A percentile compares a stretch with the other conserved stretches of the same genome.
Conservation (phyloP, 2,329 filamentous ascomycete species). For the Sclerotinia subarctica region DNA sequence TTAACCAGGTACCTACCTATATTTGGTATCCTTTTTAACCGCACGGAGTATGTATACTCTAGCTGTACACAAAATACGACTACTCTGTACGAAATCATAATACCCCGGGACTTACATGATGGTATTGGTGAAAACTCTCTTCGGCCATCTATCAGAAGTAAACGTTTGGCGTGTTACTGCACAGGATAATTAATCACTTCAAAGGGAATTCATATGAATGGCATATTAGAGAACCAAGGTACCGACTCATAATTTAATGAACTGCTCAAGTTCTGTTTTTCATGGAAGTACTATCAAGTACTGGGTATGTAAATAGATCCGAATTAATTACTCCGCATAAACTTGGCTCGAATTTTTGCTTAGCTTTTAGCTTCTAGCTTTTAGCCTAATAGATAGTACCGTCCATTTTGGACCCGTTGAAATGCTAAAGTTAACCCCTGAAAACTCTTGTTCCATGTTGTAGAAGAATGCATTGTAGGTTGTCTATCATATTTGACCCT, state of each 20-base stretch:
- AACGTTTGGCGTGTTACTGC: neutral
- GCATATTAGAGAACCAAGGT: neutral
- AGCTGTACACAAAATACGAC: neutral
- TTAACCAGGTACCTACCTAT: no score
- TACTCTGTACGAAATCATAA: neutral
- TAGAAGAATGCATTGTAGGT: conserved; percentile 5
- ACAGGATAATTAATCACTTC: neutral
- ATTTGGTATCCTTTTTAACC: no score
- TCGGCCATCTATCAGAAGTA: neutral
- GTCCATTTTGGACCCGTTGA: conserved; percentile 14
- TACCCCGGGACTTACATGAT: neutral
- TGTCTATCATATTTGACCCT: conserved; percentile 2
- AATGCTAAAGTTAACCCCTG: conserved; percentile 12
- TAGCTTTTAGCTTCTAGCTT: neutral
- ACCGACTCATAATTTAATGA: neutral
- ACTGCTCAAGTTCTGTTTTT: neutral
- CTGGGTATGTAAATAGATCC: neutral
- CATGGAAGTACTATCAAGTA: neutral
- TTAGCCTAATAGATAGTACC: conserved; percentile 13
- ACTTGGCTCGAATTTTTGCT: neutral
- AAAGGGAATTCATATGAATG: neutral
- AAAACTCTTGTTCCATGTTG: conserved; percentile 9
- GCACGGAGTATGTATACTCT: neutral
- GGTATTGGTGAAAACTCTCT: neutral
- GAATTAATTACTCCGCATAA: conserved; percentile 5